Percentiles rank a stretch among this genome's conserved stretches.
phyloP scores from a whole-genome alignment of 2,329 filamentous ascomycete species.

The Pseudogymnoascus pannorum region DNA sequence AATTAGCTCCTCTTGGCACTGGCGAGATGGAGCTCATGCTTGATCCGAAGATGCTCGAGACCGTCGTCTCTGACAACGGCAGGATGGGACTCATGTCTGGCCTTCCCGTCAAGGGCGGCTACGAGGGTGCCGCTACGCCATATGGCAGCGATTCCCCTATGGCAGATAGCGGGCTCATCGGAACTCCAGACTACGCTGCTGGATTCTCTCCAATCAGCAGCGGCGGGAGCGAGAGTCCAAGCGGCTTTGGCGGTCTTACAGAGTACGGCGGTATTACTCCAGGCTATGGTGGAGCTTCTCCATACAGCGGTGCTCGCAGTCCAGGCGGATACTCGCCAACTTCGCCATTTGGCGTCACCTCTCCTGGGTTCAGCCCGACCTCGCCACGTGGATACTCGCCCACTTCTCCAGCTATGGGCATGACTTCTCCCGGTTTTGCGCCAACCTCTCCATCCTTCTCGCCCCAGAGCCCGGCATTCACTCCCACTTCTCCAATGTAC shows the following conservation, averaged over 20 bases:
- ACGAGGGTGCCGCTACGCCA: constrained; percentile 83
- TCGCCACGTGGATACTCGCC: constrained; percentile 65
- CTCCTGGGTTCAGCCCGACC: constrained; percentile 38
- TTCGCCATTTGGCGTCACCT: constrained; percentile 35
- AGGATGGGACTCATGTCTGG: constrained; percentile 75
- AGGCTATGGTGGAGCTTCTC: constrained; percentile 50
- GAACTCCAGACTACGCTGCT: constrained; percentile 49
- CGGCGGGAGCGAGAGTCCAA: constrained; percentile 62
- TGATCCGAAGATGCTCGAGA: constrained; percentile 92
- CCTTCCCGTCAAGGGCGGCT: constrained; percentile 67
- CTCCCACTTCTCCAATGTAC: constrained; percentile 21
- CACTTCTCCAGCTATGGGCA: constrained; percentile 30
- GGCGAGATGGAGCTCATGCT: constrained; percentile 91
- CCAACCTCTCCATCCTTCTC: constrained; percentile 68
- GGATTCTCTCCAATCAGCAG: constrained; percentile 73
- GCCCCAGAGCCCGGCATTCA: constrained; percentile 45
- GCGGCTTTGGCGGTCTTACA: constrained; percentile 53
- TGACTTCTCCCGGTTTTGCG: constrained; percentile 66
- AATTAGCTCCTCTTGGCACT: constrained; percentile 94
- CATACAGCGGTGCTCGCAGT: constrained; percentile 54
- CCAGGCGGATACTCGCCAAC: constrained; percentile 45
- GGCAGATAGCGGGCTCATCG: constrained; percentile 60
- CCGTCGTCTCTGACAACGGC: constrained; percentile 86
- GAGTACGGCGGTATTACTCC: constrained; percentile 46
- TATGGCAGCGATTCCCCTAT: constrained; percentile 85